These are phyloP conservation scores for Sclerotinia minor DNA, from an alignment of 2,329 filamentous ascomycete genomes.

Conservation along the genomic window DNA sequence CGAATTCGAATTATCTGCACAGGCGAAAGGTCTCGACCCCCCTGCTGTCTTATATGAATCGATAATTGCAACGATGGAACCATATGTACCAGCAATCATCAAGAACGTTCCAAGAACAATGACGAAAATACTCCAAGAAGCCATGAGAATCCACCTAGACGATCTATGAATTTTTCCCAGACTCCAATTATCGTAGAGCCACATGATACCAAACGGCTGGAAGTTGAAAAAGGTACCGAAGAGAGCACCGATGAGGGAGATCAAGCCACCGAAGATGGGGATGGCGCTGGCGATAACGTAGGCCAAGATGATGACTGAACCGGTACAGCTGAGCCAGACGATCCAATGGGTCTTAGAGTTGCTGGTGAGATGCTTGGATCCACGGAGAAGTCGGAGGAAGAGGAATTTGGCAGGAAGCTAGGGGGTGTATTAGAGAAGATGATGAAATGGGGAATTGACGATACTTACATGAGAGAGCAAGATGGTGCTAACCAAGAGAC, in stretches of 20 bases:
- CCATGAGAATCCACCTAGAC: slow-evolving; percentile 13
- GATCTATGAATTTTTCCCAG: background rate
- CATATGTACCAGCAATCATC: slow-evolving; percentile 21
- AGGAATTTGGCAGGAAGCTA: slow-evolving; percentile 51
- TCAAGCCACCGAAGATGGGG: slow-evolving; percentile 52
- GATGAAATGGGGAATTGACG: background rate
- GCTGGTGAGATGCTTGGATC: slow-evolving; percentile 52
- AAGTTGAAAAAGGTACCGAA: slow-evolving; percentile 21
- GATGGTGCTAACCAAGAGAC: slow-evolving; percentile 51
- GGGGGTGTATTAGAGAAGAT: background rate
- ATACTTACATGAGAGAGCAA: slow-evolving; percentile 47
- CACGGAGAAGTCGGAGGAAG: slow-evolving; percentile 55
- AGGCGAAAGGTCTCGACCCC: slow-evolving; percentile 1
- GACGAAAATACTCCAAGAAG: slow-evolving; percentile 13
- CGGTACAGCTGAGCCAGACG: slow-evolving; percentile 51
- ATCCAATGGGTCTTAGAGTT: slow-evolving; percentile 54
- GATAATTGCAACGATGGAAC: slow-evolving; percentile 18
- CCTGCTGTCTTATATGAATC: background rate
- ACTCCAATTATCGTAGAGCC: slow-evolving; percentile 20
- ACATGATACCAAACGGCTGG: slow-evolving; percentile 17
- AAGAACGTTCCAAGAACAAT: slow-evolving; percentile 13
- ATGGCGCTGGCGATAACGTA: slow-evolving; percentile 56
- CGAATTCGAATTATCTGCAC: slow-evolving; percentile 18
- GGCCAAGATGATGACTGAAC: slow-evolving; percentile 46
- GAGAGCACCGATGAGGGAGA: slow-evolving; percentile 16